Conservation (phyloP, 495 filamentous ascomycete species). For the Trichoderma parareesei region DNA sequence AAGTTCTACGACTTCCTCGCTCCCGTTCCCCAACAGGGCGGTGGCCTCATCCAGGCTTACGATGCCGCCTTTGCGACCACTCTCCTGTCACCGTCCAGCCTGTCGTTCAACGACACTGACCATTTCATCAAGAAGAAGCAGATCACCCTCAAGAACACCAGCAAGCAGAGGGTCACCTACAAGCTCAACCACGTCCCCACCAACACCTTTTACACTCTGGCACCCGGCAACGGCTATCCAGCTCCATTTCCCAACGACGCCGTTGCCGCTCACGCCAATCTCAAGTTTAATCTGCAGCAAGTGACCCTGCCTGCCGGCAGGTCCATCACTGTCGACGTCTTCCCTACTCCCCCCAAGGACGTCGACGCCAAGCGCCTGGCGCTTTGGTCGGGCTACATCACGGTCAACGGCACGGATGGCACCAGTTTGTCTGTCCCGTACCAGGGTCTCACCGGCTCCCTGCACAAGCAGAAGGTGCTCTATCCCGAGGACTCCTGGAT, state of each 20-base stretch:
- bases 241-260: conserved; percentile 33
- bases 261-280: conserved; percentile 26
- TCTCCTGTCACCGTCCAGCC: conserved; percentile 41
- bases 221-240: conserved; percentile 21
- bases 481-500: conserved; percentile 26
- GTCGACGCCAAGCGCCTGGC: conserved; percentile 36
- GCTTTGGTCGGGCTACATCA: conserved; percentile 46
- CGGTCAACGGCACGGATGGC: conserved; percentile 41
- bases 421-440: conserved; percentile 42
- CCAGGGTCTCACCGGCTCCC: conserved; percentile 39
- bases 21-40: conserved; percentile 50
- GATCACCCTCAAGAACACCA: conserved; percentile 47
- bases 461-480: conserved; percentile 32
- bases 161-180: conserved; percentile 37
- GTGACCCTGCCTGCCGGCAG: conserved; percentile 30
- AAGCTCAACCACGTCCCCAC: conserved; percentile 34
- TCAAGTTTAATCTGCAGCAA: conserved; percentile 22
- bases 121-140: conserved; percentile 37
- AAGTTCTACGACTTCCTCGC: conserved; percentile 33
- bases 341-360: conserved; percentile 30
- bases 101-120: conserved; percentile 52
- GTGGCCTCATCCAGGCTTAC: conserved; percentile 48
- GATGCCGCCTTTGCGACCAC: conserved; percentile 48
- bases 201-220: conserved; percentile 38
- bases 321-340: conserved; percentile 33